Evolutionary conservation across 495 filamentous ascomycete species (phyloP), one percentile per base, ranked within the genome.

Genomic region (Penicillium pulvis): DNA sequence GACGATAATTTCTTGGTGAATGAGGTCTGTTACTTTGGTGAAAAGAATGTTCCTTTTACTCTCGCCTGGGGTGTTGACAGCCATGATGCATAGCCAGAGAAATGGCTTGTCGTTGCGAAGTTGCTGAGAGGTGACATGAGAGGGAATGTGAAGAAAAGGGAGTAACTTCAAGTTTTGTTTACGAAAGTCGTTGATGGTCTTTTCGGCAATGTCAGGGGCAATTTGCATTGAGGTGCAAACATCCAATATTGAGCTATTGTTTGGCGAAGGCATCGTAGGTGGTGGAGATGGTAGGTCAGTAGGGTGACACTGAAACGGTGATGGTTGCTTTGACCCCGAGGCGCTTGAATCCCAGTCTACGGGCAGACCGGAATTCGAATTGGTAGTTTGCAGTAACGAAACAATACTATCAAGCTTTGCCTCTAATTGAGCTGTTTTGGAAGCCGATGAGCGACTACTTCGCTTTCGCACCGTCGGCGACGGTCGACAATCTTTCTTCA

Each of bases 31-130:
- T 52, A 79, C 63, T 48, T 74, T 70, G 23, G 62, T 68, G 23
- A 70, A 69, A 2, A 82, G 55, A 1, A 52, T 56, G 1, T 71
- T 63, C 45, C 79, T 78, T 45, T 75, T 63, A 8, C 64, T 60
- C 7, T 68, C 64, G 0, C 63, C 72, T 48, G 56, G 69, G 6
- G 67, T 72, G 0, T 66, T 50, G 2, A 81, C 71, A 6, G 76
- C 72, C 73, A 85, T 82, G 30, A 85, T 83, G 56, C 74, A 79
- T 24, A 81, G 71, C 77, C 82, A 83, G 26, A 85, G 55, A 42
- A 85, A 81, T 0, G 84, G 83, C 17, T 76, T 71, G 33, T 72
- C 56, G 35, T 72, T 64, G 28, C 70, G 77, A 10, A 87, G 73
- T 55, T 75, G 66, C 4, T 75, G 66, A 5, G 81, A 76, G 0